These are phyloP conservation scores for Truncatella angustata DNA, from an alignment of 2,329 filamentous ascomycete species.

Conservation along the genomic window DNA sequence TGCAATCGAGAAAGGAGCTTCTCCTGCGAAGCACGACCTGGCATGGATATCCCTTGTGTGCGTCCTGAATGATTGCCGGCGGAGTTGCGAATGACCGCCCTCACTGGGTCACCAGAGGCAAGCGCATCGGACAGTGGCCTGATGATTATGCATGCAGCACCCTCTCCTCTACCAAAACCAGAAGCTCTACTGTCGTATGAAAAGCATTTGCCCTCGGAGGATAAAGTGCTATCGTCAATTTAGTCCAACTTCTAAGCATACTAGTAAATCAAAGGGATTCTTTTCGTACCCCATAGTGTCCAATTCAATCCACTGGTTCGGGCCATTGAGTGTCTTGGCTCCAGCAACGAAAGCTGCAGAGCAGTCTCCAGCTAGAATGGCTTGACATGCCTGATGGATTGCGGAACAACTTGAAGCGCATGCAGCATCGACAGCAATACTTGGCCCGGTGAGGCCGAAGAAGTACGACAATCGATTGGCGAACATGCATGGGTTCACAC, in stretches of 20 bases:
- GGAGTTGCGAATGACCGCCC: constrained; percentile 7
- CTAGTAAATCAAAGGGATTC: too few relatives aligned
- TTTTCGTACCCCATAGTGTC: too few relatives aligned
- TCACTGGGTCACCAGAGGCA: constrained; percentile 6
- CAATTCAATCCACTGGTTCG: too few relatives aligned
- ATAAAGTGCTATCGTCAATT: constrained; percentile 11
- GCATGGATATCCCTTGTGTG: constrained; percentile 20
- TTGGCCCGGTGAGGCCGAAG: constrained; percentile 18
- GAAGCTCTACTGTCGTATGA: constrained; percentile 14
- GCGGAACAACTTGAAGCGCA: constrained; percentile 17
- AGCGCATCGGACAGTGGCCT: constrained; percentile 8
- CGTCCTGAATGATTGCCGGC: constrained; percentile 10
- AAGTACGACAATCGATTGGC: constrained; percentile 18
- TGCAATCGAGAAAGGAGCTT: constrained; percentile 13
- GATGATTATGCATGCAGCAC: constrained; percentile 8
- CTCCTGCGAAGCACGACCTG: constrained; percentile 20
- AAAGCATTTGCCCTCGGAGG: constrained; percentile 12
- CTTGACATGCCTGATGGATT: constrained; percentile 20
- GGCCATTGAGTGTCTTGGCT: too few relatives aligned
- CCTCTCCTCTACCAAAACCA: constrained; percentile 11
- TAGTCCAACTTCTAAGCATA: too few relatives aligned
- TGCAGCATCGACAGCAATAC: constrained; percentile 18
- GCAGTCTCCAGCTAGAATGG: constrained; percentile 7
- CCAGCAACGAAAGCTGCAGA: constrained; percentile 7
- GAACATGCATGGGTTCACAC: constrained; percentile 44